A percentile compares a stretch with the other conserved stretches of the same genome.
phyloP scores from a whole-genome alignment of 192 early-diverging fungal species.

The Podochytrium sp. region DNA sequence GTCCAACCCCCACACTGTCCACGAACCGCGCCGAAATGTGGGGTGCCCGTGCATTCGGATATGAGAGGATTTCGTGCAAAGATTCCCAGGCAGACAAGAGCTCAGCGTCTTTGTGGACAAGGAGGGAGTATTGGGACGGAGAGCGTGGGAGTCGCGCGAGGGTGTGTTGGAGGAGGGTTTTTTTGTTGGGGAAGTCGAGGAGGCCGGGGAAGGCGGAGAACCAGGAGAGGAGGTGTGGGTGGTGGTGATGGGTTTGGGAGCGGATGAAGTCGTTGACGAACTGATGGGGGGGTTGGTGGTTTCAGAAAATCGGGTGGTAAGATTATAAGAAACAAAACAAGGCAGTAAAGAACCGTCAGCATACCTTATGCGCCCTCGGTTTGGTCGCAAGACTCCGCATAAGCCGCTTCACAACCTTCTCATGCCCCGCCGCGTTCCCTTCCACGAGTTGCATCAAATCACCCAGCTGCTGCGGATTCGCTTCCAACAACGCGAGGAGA shows the following conservation, averaged over 20 bases:
- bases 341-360: too few relatives aligned
- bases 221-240: too few relatives aligned
- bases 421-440: not conserved
- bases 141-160: not conserved
- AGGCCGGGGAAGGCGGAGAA: conserved; percentile 7
- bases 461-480: conserved; percentile 9
- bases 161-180: not conserved
- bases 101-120: not conserved
- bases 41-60: not conserved
- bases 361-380: conserved; percentile 11
- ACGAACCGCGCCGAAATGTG: not conserved
- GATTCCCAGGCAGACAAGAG: conserved; percentile 9
- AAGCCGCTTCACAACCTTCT: conserved; percentile 4
- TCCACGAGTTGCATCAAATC: conserved; percentile 19
- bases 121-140: not conserved
- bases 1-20: conserved; percentile 1
- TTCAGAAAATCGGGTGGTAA: not conserved
- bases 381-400: conserved; percentile 20
- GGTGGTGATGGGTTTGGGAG: too few relatives aligned
- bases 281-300: too few relatives aligned
- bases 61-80: not conserved
- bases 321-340: not conserved
- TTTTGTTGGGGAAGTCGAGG: conserved; percentile 11
- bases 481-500: conserved; percentile 15
- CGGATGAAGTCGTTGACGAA: conserved; percentile 18